Base-by-base conservation (phyloP, 129 eudicot species). In the Pulicaria dysenterica region DNA sequence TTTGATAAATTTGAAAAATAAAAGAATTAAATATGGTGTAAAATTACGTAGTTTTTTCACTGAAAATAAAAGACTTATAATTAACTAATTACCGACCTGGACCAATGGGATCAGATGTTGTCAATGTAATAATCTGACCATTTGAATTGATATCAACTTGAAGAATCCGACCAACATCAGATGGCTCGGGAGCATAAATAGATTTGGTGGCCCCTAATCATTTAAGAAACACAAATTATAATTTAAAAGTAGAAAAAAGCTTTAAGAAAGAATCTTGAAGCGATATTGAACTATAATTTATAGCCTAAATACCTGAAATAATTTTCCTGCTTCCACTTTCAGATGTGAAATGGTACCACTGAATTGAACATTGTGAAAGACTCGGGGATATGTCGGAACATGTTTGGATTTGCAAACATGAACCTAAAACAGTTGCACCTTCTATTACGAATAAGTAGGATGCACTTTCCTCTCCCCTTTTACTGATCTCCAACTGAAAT, bases 111-210 rank as follows among this genome's bases (percentile, higher is more conserved):
- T 86, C 91, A 53, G 94, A 79, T 76, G 97, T 84, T 42, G 91
- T 75, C 38, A 90, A 73, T 55, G 91, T 73, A 64, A 83, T 55
- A 43, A 45, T 77, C 38, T 81, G 88, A 74, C 73, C 88, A 57
- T 85, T 80, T 39, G 71, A 69, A 40, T 65, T 67, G 47, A 95
- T 70, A 56, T 90, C 99, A 62, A 85, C 99, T 80, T 81, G 88
- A 79, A 95, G 79, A 46, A 86, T 57, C 77, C 89, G 78, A 17
- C 96, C 97, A 73, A 90, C 96, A 78, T 95, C 99, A 77, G 79
- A 90, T 38, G 99, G 97, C 76, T 95, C 99, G 9, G 96, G 99
- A 83, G 99, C 97, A 80, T 95, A 95, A 65, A 85, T 70, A 72
- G 91, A 58, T 73, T 88, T 95, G 13, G 87, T 95, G 77, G 99